Percentiles rank a stretch among this genome's conserved stretches.
phyloP scores from a whole-genome alignment of 345 rosid genomes.

The Litchi chinensis region DNA sequence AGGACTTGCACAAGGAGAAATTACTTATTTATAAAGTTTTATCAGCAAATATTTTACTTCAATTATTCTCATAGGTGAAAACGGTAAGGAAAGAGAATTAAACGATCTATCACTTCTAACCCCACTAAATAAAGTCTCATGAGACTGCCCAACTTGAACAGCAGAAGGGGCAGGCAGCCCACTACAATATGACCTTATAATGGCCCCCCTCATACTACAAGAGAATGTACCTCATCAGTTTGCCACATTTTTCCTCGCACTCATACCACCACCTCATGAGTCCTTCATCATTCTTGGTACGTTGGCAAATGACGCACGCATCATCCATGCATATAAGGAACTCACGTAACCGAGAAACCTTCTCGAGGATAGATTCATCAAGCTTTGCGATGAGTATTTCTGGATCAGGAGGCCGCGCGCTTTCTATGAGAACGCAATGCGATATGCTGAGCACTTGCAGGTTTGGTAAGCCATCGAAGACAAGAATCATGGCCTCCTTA shows the following conservation, averaged over 20 bases:
- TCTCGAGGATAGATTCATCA: conserved; percentile 48
- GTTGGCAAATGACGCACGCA: conserved; percentile 68
- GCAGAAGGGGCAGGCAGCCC: background rate
- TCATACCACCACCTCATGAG: conserved; percentile 73
- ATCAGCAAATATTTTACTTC: background rate
- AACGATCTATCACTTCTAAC: background rate
- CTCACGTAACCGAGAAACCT: conserved; percentile 52
- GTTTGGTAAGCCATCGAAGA: conserved; percentile 55
- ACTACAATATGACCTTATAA: background rate
- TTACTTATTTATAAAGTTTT: background rate
- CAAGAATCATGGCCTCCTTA: conserved; percentile 54
- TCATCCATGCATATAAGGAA: conserved; percentile 68
- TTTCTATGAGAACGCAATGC: conserved; percentile 66
- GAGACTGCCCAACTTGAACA: background rate
- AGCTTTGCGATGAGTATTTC: conserved; percentile 49
- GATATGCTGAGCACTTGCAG: conserved; percentile 84
- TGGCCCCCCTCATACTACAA: conserved; percentile 41
- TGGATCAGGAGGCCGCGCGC: conserved; percentile 31
- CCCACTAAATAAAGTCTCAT: background rate
- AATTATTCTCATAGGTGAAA: background rate
- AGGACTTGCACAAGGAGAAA: no score
- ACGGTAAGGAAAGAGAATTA: background rate
- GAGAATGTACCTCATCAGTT: conserved; percentile 62
- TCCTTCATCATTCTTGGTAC: conserved; percentile 70
- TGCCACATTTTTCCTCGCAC: conserved; percentile 87